Conservation (phyloP, 2,329 filamentous ascomycete species). For the Penicillium decumbens region DNA sequence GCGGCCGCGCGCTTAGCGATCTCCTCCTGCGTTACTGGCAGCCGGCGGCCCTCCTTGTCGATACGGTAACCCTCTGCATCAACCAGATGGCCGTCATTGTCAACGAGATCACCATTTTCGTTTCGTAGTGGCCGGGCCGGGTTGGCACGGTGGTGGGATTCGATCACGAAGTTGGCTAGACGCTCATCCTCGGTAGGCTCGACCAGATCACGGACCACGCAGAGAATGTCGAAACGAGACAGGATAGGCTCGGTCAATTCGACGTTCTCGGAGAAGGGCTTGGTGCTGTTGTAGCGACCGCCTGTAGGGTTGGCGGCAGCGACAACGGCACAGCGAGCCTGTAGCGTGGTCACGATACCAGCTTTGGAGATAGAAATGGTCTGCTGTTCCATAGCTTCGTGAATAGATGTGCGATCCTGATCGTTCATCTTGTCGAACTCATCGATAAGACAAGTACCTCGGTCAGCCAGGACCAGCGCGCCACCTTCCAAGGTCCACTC, state of each 20-base stretch:
- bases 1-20: conserved; percentile 35
- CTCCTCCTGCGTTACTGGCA: conserved; percentile 45
- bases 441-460: conserved; percentile 92
- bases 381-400: conserved; percentile 99
- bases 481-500: conserved; percentile 98
- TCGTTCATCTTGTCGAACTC: conserved; percentile 99
- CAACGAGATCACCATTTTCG: conserved; percentile 41
- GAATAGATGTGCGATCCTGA: conserved; percentile 94
- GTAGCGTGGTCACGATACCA: conserved; percentile 93
- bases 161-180: conserved; percentile 88
- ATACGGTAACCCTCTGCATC: conserved; percentile 55
- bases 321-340: conserved; percentile 92
- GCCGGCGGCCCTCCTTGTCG: conserved; percentile 42
- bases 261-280: conserved; percentile 93
- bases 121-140: conserved; percentile 54
- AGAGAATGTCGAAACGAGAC: conserved; percentile 96
- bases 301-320: conserved; percentile 95
- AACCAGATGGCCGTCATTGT: conserved; percentile 51
- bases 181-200: conserved; percentile 90
- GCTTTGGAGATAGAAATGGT: conserved; percentile 99
- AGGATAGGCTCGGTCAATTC: conserved; percentile 95
- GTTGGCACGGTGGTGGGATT: conserved; percentile 87
- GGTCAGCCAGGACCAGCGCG: conserved; percentile 88
- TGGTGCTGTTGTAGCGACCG: conserved; percentile 92
- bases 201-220: conserved; percentile 91